Conservation (phyloP, 805 yeast genomes). For the Candida quercuum region DNA sequence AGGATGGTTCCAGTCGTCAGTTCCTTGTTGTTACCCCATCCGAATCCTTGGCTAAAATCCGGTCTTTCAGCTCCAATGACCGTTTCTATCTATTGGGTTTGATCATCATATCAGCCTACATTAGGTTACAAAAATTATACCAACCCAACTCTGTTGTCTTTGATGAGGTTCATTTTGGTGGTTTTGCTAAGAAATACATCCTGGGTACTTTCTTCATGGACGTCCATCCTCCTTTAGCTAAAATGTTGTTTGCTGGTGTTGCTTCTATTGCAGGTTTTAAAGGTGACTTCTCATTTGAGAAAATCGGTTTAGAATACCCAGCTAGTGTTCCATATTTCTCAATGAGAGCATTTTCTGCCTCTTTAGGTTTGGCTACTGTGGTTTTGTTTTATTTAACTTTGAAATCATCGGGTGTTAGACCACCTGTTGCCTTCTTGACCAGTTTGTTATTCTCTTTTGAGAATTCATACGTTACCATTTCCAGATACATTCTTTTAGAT, state of each 20-base stretch:
- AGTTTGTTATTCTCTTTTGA: conserved; percentile 55
- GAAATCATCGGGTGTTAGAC: conserved; percentile 66
- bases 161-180: conserved; percentile 95
- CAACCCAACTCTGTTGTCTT: conserved; percentile 81
- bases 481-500: conserved; percentile 70
- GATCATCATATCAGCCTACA: conserved; percentile 43
- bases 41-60: conserved; percentile 30
- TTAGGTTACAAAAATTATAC: conserved; percentile 58
- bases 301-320: conserved; percentile 64
- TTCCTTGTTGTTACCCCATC: conserved; percentile 51
- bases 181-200: conserved; percentile 84
- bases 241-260: conserved; percentile 70
- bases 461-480: conserved; percentile 63
- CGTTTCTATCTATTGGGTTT: conserved; percentile 36
- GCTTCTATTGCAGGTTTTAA: conserved; percentile 63
- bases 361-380: conserved; percentile 64
- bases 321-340: conserved; percentile 50
- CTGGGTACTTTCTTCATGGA: conserved; percentile 63
- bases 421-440: conserved; percentile 54
- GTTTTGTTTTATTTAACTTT: conserved; percentile 61
- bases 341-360: conserved; percentile 69
- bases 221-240: conserved; percentile 77
- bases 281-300: conserved; percentile 63
- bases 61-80: conserved; percentile 38
- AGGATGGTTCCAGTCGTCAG: conserved; percentile 48